Evolutionary conservation across 2,329 filamentous ascomycete species (phyloP).

Genomic region (Thelonectria discophora): DNA sequence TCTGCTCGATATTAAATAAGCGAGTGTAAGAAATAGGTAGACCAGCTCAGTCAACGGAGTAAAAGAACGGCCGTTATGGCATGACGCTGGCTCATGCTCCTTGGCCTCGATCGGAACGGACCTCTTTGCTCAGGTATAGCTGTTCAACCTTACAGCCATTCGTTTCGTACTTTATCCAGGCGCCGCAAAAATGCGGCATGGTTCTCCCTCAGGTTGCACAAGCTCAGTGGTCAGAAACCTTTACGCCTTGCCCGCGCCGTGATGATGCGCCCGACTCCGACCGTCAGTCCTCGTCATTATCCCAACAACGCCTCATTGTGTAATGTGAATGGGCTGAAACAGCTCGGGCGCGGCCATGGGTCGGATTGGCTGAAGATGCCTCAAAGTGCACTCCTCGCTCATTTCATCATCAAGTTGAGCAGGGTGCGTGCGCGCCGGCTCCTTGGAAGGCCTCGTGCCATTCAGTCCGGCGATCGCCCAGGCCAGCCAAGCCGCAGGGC

Average conservation of each 20-base stretch:
- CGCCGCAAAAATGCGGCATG: background rate
- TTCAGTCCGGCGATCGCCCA: slow-evolving; percentile 7
- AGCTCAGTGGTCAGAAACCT: background rate
- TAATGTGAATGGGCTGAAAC: background rate
- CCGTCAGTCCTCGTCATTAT: slow-evolving; percentile 16
- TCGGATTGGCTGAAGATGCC: too few species aligned
- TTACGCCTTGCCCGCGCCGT: slow-evolving; percentile 1
- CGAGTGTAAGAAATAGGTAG: background rate
- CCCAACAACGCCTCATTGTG: background rate
- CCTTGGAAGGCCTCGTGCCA: background rate
- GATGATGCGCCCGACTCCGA: slow-evolving; percentile 18
- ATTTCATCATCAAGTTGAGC: background rate
- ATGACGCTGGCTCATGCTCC: background rate
- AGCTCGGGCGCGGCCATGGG: too few species aligned
- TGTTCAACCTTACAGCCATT: background rate
- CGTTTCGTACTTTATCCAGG: too few species aligned
- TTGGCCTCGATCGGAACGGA: background rate
- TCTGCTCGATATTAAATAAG: background rate
- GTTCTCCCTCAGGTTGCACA: background rate
- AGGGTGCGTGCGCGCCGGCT: background rate
- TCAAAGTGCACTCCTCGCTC: background rate
- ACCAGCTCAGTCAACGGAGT: background rate
- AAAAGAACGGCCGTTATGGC: background rate
- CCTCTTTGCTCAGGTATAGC: too few species aligned
- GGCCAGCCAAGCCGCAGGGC: slow-evolving; percentile 20